phyloP scores from a whole-genome alignment of 129 eudicot genomes.

The Logfia minima region DNA sequence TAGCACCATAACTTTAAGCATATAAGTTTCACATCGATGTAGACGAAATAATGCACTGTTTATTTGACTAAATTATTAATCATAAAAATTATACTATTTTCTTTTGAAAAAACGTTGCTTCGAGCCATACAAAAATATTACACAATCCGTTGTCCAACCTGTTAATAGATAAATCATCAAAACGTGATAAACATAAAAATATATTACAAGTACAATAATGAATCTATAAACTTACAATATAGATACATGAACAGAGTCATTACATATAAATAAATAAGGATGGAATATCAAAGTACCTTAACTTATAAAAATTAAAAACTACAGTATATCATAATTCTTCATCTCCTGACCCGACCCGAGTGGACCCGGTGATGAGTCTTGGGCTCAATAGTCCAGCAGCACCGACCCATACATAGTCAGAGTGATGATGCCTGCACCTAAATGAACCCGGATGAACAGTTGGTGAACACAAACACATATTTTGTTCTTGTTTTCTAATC shows the following conservation, averaged over 20 bases:
- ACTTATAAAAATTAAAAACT: background rate
- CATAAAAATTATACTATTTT: too few relatives aligned
- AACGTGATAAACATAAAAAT: background rate
- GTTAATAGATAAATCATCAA: background rate
- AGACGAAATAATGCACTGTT: background rate
- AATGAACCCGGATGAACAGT: conserved; percentile 77
- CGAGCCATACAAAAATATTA: background rate
- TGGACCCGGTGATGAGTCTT: background rate
- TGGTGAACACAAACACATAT: conserved; percentile 64
- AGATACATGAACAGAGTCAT: conserved; percentile 25
- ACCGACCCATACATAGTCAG: conserved; percentile 52
- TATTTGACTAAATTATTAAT: too few relatives aligned
- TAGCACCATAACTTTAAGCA: too few relatives aligned
- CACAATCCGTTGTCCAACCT: background rate
- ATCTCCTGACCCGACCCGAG: background rate
- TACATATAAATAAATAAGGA: background rate
- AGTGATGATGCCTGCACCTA: conserved; percentile 62
- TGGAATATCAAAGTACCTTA: too few relatives aligned
- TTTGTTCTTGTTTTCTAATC: background rate
- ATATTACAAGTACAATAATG: too few relatives aligned
- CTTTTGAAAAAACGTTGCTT: too few relatives aligned
- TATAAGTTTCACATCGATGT: too few relatives aligned
- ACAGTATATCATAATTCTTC: background rate
- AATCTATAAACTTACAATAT: background rate
- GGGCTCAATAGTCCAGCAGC: background rate